A percentile compares a stretch with the other conserved stretches of the same genome.
phyloP scores from a whole-genome alignment of 495 filamentous ascomycete species.

The Xylaria flabelliformis region DNA sequence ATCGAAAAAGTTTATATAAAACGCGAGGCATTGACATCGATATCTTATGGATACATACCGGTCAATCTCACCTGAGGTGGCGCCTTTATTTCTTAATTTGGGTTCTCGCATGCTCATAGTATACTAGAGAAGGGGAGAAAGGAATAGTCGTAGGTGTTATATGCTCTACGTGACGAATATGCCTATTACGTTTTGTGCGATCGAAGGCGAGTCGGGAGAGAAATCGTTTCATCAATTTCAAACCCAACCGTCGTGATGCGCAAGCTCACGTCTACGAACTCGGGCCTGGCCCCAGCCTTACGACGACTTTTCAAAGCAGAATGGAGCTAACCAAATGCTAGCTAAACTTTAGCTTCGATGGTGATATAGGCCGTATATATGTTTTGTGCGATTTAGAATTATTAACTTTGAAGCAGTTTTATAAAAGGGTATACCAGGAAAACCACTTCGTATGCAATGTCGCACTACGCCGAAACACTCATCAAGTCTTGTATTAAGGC shows the following conservation, averaged over 20 bases:
- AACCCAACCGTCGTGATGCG: not conserved
- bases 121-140: not conserved
- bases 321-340: not conserved
- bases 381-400: not conserved
- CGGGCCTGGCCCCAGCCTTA: not conserved
- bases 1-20: not conserved
- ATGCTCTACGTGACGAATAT: not conserved
- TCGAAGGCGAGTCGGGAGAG: not conserved
- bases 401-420: not conserved
- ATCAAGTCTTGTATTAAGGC: conserved; percentile 25
- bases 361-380: not conserved
- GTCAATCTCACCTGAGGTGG: not conserved
- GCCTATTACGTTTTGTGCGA: not conserved
- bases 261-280: not conserved
- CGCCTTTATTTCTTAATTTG: not conserved
- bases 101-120: not conserved
- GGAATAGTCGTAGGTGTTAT: not conserved
- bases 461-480: not conserved
- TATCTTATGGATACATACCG: not conserved
- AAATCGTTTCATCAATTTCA: not conserved
- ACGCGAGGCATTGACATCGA: not conserved
- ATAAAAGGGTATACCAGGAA: not conserved
- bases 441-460: not conserved
- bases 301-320: not conserved
- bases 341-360: not conserved